Evolutionary conservation across 192 early-diverging fungal species (phyloP).

Genomic region (Umbelopsis sp.): DNA sequence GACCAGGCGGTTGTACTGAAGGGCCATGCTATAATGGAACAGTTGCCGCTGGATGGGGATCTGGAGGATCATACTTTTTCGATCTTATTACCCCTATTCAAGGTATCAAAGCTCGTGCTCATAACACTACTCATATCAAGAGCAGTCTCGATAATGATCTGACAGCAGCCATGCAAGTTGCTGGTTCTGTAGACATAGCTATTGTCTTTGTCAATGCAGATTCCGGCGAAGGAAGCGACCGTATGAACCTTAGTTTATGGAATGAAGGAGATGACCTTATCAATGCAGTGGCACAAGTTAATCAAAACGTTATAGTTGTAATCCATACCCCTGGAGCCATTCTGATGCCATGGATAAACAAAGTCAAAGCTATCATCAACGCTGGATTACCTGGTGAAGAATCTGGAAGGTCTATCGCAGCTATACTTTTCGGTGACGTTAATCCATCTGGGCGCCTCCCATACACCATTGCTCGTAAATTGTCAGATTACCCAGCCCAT

Average conservation of each 20-base stretch:
- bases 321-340: conserved; percentile 56
- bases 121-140: neutral
- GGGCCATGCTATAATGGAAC: conserved; percentile 8
- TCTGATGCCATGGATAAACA: conserved; percentile 59
- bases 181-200: neutral
- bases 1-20: neutral
- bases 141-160: neutral
- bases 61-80: conserved; percentile 1
- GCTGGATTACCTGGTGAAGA: conserved; percentile 66
- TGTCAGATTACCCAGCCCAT: conserved; percentile 42
- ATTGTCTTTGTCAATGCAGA: conserved; percentile 17
- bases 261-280: conserved; percentile 34
- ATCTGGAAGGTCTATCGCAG: conserved; percentile 62
- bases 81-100: neutral
- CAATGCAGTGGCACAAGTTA: conserved; percentile 33
- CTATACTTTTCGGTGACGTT: conserved; percentile 64
- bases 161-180: neutral
- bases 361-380: conserved; percentile 51
- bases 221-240: conserved; percentile 33
- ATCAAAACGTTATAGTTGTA: conserved; percentile 44
- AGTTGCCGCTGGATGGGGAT: conserved; percentile 7
- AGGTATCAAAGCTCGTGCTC: conserved; percentile 7
- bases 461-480: conserved; percentile 54
- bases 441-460: conserved; percentile 63
- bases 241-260: conserved; percentile 37